Percentiles rank a stretch among this genome's conserved stretches.
Conservation (phyloP, 2,329 filamentous ascomycete species). For the Fusarium sp. region DNA sequence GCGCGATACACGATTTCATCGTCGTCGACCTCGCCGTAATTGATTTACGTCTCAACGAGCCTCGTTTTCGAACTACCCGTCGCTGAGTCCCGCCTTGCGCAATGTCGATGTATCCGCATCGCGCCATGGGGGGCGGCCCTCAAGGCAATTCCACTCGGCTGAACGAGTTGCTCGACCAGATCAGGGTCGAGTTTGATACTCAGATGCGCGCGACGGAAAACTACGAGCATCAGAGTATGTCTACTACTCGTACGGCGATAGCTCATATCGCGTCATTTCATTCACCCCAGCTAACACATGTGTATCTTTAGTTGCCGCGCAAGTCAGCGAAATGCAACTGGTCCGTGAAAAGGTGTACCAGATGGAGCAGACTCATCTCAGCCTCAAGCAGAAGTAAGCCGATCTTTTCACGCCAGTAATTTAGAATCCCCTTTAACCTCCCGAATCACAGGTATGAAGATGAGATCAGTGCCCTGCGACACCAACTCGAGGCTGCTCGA, state of each 20-base stretch:
- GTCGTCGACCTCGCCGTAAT: slow-evolving; percentile 4
- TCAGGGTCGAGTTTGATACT: slow-evolving; percentile 90
- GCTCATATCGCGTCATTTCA: slow-evolving; percentile 15
- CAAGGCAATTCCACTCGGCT: slow-evolving; percentile 72
- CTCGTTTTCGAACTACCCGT: slow-evolving; percentile 22
- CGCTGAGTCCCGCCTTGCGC: slow-evolving; percentile 39
- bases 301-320: slow-evolving; percentile 76
- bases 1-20: slow-evolving; percentile 8
- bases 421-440: slow-evolving; percentile 4
- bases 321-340: slow-evolving; percentile 95
- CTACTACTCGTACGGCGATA: slow-evolving; percentile 15
- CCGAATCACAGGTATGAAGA: slow-evolving; percentile 84
- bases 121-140: slow-evolving; percentile 81
- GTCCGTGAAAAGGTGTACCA: slow-evolving; percentile 93
- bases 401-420: neutral
- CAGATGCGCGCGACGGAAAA: slow-evolving; percentile 84
- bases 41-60: slow-evolving; percentile 23
- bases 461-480: slow-evolving; percentile 85
- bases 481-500: slow-evolving; percentile 84
- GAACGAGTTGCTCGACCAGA: slow-evolving; percentile 90
- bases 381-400: slow-evolving; percentile 89
- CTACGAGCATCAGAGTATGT: slow-evolving; percentile 94
- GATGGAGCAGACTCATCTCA: slow-evolving; percentile 89
- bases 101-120: slow-evolving; percentile 91
- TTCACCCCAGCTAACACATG: slow-evolving; percentile 38